Evolutionary conservation across 176 grass and related monocot genomes (phyloP).

Genomic region (Lolium rigidum): DNA sequence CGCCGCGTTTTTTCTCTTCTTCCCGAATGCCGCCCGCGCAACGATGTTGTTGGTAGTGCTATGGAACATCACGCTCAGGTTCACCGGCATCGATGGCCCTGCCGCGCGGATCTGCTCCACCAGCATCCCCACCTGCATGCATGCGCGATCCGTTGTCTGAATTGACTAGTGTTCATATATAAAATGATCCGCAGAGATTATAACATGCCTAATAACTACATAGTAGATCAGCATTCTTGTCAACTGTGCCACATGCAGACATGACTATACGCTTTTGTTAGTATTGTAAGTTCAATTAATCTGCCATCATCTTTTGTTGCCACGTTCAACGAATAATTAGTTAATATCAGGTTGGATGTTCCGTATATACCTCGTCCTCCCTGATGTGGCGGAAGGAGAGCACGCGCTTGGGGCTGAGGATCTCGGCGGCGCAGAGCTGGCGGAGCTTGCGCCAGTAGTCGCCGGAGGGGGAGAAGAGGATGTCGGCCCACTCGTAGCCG

Average conservation of each 20-base stretch:
- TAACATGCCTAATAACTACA: too few species aligned
- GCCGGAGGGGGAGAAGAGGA: conserved; percentile 63
- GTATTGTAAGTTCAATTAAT: neutral
- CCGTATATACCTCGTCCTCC: conserved; percentile 39
- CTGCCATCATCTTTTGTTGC: neutral
- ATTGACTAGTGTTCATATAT: neutral
- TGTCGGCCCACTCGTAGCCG: conserved; percentile 53
- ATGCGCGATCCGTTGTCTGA: too few species aligned
- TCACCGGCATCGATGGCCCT: conserved; percentile 37
- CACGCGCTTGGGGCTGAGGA: conserved; percentile 56
- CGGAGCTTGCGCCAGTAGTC: conserved; percentile 67
- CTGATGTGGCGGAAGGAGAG: conserved; percentile 54
- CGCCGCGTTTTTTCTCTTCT: conserved; percentile 44
- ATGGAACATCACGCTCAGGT: conserved; percentile 51
- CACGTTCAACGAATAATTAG: too few species aligned
- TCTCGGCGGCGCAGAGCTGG: conserved; percentile 55
- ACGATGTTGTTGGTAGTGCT: conserved; percentile 42
- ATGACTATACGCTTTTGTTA: too few species aligned
- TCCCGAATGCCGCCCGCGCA: conserved; percentile 45
- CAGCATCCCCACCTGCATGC: conserved; percentile 30
- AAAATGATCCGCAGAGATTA: too few species aligned
- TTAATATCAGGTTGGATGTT: too few species aligned
- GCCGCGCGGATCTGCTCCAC: conserved; percentile 36
- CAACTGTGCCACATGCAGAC: too few species aligned
- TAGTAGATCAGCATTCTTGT: too few species aligned